Evolutionary conservation across 805 yeast genomes (phyloP).

Genomic region (Metschnikowia sp.): DNA sequence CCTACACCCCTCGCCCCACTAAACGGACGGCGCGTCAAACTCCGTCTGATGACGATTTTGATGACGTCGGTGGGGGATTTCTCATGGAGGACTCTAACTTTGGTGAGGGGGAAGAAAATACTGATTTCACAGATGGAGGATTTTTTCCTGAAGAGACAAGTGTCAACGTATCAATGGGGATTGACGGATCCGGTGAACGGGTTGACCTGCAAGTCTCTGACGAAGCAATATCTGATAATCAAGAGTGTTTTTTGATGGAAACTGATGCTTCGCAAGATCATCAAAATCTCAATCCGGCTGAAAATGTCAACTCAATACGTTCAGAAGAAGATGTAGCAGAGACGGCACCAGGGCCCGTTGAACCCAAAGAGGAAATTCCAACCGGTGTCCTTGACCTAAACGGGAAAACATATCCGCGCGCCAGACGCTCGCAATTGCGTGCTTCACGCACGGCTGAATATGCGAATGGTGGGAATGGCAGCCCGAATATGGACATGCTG

Average conservation of each 20-base stretch:
- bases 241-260: neutral
- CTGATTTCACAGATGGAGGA: slow-evolving; percentile 20
- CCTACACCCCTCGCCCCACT: slow-evolving; percentile 8
- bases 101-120: neutral
- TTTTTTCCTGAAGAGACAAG: slow-evolving; percentile 9
- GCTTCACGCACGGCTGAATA: neutral
- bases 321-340: neutral
- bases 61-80: slow-evolving; percentile 24
- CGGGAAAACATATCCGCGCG: slow-evolving; percentile 1
- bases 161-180: neutral
- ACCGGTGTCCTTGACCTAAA: neutral
- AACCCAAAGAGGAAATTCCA: neutral
- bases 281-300: neutral
- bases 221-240: slow-evolving; percentile 2
- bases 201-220: too few relatives aligned
- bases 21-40: neutral
- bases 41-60: neutral
- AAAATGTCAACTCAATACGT: neutral
- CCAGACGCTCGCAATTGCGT: slow-evolving; percentile 1
- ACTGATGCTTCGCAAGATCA: neutral
- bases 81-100: slow-evolving; percentile 10
- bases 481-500: neutral
- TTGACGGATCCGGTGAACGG: neutral
- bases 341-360: neutral
- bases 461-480: neutral